These are phyloP conservation scores for Globisporangium nagaii DNA, from an alignment of 352 stramenopile genomes.

Conservation along the genomic window DNA sequence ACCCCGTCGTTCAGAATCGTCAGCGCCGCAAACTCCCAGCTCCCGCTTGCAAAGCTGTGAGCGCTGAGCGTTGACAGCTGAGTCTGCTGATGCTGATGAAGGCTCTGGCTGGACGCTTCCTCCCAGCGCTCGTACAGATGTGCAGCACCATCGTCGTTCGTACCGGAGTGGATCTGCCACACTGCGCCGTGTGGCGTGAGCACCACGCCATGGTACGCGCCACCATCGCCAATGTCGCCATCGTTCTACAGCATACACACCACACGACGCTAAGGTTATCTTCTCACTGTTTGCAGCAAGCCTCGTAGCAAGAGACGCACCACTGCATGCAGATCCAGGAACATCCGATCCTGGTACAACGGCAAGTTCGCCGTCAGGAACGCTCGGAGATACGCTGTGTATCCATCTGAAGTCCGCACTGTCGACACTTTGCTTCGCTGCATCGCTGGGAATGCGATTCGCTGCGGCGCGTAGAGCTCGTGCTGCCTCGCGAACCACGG, in stretches of 20 bases:
- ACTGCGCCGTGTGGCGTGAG: slow-evolving; percentile 36
- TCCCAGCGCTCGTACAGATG: slow-evolving; percentile 18
- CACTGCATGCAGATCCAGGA: slow-evolving; percentile 56
- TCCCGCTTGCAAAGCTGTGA: slow-evolving; percentile 20
- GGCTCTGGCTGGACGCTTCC: neutral
- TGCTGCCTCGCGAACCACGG: slow-evolving; percentile 67
- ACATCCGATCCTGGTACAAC: slow-evolving; percentile 19
- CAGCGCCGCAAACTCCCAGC: slow-evolving; percentile 49
- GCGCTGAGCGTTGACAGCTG: too few species aligned
- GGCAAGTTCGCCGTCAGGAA: slow-evolving; percentile 38
- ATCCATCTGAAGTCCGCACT: slow-evolving; percentile 25
- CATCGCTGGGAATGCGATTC: slow-evolving; percentile 32
- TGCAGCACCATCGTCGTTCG: neutral
- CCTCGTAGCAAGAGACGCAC: too few species aligned
- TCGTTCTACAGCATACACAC: slow-evolving; percentile 50
- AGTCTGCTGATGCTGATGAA: too few species aligned
- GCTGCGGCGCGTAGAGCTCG: slow-evolving; percentile 16
- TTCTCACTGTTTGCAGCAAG: too few species aligned
- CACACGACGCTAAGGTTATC: neutral
- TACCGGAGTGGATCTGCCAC: slow-evolving; percentile 40
- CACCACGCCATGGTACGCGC: slow-evolving; percentile 31
- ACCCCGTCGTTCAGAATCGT: slow-evolving; percentile 44
- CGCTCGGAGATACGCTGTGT: slow-evolving; percentile 31
- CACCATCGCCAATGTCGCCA: slow-evolving; percentile 26
- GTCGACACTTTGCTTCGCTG: slow-evolving; percentile 25